A percentile compares a stretch with the other conserved stretches of the same genome.
Evolutionary conservation across 352 stramenopile species (phyloP).

Genomic region (Globisporangium alternatum): DNA sequence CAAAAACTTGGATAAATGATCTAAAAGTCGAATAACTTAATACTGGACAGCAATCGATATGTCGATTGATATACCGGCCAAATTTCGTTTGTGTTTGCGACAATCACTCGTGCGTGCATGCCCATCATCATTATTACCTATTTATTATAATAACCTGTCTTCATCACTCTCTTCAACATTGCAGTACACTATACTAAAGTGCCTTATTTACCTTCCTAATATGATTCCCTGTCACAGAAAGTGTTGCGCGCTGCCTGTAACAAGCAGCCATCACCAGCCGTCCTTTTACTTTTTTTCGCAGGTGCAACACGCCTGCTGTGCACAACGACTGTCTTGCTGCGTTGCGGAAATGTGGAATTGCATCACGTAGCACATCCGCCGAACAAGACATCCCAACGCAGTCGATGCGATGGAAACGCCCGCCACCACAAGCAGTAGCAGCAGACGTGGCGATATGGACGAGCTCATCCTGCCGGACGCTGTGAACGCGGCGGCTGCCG

Average conservation of each 20-base stretch:
- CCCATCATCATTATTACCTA: neutral
- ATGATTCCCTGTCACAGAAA: neutral
- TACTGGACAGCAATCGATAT: no score
- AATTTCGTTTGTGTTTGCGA: neutral
- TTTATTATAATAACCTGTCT: neutral
- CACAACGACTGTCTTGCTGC: no score
- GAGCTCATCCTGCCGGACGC: neutral
- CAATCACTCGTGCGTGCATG: neutral
- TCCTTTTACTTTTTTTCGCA: neutral
- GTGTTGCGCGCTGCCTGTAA: neutral
- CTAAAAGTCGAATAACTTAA: neutral
- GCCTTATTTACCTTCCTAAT: neutral
- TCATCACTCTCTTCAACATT: neutral
- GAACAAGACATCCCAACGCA: neutral
- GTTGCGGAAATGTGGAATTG: neutral
- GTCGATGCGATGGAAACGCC: neutral
- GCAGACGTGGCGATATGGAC: neutral
- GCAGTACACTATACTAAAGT: neutral
- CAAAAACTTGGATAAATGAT: neutral
- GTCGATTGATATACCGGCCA: neutral
- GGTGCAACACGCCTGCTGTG: neutral
- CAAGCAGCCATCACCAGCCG: neutral
- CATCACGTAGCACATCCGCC: neutral
- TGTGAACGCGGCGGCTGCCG: neutral
- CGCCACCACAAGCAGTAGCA: neutral